These are phyloP conservation scores for Angomonas deanei DNA, from an alignment of 208 protist species.

Conservation along the genomic window DNA sequence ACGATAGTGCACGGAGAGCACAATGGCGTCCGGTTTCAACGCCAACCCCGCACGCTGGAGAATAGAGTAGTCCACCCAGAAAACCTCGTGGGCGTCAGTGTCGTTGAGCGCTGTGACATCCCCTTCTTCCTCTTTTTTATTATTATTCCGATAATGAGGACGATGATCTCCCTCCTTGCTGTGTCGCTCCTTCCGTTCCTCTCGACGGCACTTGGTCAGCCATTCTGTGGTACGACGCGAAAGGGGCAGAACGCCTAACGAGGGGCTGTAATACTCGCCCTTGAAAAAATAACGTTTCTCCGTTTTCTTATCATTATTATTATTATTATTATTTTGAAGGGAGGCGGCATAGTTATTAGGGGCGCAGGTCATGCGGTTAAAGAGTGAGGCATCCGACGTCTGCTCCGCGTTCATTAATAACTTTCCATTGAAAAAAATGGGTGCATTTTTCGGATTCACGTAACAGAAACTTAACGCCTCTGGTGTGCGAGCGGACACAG, in stretches of 20 bases:
- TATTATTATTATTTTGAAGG: too few species aligned
- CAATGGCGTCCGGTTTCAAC: background rate
- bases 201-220: background rate
- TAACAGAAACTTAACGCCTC: background rate
- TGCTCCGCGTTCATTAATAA: conserved; percentile 49
- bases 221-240: background rate
- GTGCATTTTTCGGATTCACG: background rate
- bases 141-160: background rate
- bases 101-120: background rate
- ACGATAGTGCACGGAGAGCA: background rate
- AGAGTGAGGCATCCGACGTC: conserved; percentile 46
- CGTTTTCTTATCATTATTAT: too few species aligned
- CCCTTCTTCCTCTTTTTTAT: background rate
- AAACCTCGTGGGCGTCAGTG: background rate
- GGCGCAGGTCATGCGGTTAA: conserved; percentile 25
- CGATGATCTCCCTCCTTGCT: background rate
- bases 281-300: too few species aligned
- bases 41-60: background rate
- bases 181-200: background rate
- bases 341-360: conserved; percentile 6
- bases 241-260: background rate
- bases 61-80: background rate
- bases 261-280: background rate
- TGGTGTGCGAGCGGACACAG: background rate
- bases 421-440: background rate